phyloP scores from a whole-genome alignment of 192 early-diverging fungal genomes.

The Mortierella alpina region DNA sequence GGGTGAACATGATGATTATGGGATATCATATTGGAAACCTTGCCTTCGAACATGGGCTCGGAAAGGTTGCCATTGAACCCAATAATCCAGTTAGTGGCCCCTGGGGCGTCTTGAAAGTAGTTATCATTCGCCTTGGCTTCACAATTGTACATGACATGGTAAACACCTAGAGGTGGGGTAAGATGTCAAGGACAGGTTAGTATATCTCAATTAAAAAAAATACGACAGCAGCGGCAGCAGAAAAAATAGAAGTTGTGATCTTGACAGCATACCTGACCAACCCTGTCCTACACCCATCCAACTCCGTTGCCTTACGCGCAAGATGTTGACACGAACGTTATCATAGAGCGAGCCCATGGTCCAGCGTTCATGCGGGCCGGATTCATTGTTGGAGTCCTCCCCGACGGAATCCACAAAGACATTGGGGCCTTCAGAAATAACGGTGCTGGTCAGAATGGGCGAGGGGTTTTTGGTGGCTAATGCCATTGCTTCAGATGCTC shows the following conservation, averaged over 20 bases:
- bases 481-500: too few relatives aligned
- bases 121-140: conserved; percentile 9
- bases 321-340: conserved; percentile 34
- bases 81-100: conserved; percentile 30
- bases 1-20: conserved; percentile 10
- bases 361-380: conserved; percentile 48
- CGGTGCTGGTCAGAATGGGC: too few relatives aligned
- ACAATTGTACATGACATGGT: conserved; percentile 51
- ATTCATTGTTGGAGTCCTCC: conserved; percentile 38
- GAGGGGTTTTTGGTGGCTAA: too few relatives aligned
- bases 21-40: background rate
- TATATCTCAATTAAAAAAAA: too few relatives aligned
- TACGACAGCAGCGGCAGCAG: too few relatives aligned
- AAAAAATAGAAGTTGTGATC: too few relatives aligned
- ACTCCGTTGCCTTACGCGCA: conserved; percentile 30
- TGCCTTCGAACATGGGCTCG: conserved; percentile 25
- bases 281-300: conserved; percentile 54
- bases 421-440: conserved; percentile 20
- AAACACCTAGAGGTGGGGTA: conserved; percentile 16
- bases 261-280: conserved; percentile 25
- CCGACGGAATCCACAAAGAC: conserved; percentile 46
- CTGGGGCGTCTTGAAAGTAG: conserved; percentile 45
- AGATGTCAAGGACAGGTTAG: too few relatives aligned
- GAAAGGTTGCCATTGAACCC: conserved; percentile 25
- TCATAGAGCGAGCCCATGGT: conserved; percentile 45